Conservation (phyloP, 495 filamentous ascomycete genomes). For the Tuber magnatum region DNA sequence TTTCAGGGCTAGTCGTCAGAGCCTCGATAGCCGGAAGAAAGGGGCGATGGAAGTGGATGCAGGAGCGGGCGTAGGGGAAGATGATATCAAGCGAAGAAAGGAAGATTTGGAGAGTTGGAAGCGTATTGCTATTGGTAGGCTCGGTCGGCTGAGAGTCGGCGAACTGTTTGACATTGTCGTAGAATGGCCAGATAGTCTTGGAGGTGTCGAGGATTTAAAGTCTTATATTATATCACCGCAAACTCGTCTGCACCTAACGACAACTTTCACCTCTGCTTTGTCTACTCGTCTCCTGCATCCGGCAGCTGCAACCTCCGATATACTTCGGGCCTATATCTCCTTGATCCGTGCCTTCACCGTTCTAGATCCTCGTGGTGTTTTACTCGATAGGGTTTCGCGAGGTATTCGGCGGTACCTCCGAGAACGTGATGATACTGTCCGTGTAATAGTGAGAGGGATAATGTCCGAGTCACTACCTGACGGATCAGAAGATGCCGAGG, state of each 20-base stretch:
- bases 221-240: slow-evolving; percentile 48
- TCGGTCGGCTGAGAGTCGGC: slow-evolving; percentile 70
- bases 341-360: slow-evolving; percentile 83
- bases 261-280: slow-evolving; percentile 60
- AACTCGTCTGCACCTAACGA: slow-evolving; percentile 58
- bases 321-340: slow-evolving; percentile 82
- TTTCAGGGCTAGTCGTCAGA: slow-evolving; percentile 35
- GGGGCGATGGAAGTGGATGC: slow-evolving; percentile 39
- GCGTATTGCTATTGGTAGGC: slow-evolving; percentile 64
- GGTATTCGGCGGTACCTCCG: slow-evolving; percentile 80
- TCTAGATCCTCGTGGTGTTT: slow-evolving; percentile 85
- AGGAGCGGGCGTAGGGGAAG: slow-evolving; percentile 35
- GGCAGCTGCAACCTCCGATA: slow-evolving; percentile 79
- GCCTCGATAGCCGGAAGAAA: slow-evolving; percentile 34
- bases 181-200: slow-evolving; percentile 70
- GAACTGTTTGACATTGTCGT: slow-evolving; percentile 86
- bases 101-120: slow-evolving; percentile 70
- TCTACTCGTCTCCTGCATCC: slow-evolving; percentile 74
- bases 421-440: slow-evolving; percentile 87
- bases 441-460: slow-evolving; percentile 76
- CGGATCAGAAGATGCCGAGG: slow-evolving; percentile 27
- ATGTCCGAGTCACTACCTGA: slow-evolving; percentile 55
- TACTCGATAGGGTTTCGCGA: slow-evolving; percentile 76
- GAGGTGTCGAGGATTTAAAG: slow-evolving; percentile 76
- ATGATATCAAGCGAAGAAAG: slow-evolving; percentile 36